Percentiles rank a stretch among this genome's conserved stretches.
These are phyloP conservation scores for Fistulina hepatica DNA, from an alignment of 1,284 basidiomycete genomes.

Conservation along the genomic window DNA sequence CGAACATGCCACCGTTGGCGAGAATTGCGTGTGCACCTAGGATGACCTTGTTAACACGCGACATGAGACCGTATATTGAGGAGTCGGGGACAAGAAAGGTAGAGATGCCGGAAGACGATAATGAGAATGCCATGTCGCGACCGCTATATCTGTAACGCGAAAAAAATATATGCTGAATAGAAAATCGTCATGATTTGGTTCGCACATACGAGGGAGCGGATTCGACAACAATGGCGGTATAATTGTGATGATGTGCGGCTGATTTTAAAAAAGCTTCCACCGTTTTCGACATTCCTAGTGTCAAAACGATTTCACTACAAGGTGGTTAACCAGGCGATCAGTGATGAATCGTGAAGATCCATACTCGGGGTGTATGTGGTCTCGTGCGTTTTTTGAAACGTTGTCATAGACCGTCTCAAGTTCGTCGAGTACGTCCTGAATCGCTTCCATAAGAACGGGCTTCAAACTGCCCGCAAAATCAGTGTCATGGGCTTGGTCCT, in stretches of 20 bases:
- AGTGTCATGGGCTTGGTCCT: slow-evolving; percentile 62
- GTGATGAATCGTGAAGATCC: slow-evolving; percentile 20
- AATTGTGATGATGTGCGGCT: slow-evolving; percentile 85
- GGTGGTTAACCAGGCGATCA: slow-evolving; percentile 3
- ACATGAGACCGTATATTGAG: slow-evolving; percentile 92
- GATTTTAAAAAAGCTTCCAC: slow-evolving; percentile 91
- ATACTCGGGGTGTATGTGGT: slow-evolving; percentile 95
- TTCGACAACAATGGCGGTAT: slow-evolving; percentile 94
- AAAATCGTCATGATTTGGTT: slow-evolving; percentile 1
- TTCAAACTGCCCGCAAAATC: slow-evolving; percentile 61
- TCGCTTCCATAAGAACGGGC: slow-evolving; percentile 80
- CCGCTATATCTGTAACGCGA: slow-evolving; percentile 59
- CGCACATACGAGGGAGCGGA: slow-evolving; percentile 75
- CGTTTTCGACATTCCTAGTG: slow-evolving; percentile 88
- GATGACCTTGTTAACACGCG: slow-evolving; percentile 93
- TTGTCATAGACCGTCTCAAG: slow-evolving; percentile 93
- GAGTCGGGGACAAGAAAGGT: slow-evolving; percentile 94
- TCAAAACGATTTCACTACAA: slow-evolving; percentile 87
- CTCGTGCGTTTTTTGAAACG: slow-evolving; percentile 87
- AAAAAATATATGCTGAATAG: slow-evolving; percentile 5
- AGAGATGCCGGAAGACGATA: slow-evolving; percentile 75
- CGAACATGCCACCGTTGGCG: slow-evolving; percentile 93
- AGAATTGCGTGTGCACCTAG: slow-evolving; percentile 89
- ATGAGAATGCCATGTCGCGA: slow-evolving; percentile 72
- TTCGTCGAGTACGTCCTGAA: slow-evolving; percentile 91